These are phyloP conservation scores for Coniosporium tulheliwenetii DNA, from an alignment of 2,329 filamentous ascomycete genomes.

Conservation along the genomic window DNA sequence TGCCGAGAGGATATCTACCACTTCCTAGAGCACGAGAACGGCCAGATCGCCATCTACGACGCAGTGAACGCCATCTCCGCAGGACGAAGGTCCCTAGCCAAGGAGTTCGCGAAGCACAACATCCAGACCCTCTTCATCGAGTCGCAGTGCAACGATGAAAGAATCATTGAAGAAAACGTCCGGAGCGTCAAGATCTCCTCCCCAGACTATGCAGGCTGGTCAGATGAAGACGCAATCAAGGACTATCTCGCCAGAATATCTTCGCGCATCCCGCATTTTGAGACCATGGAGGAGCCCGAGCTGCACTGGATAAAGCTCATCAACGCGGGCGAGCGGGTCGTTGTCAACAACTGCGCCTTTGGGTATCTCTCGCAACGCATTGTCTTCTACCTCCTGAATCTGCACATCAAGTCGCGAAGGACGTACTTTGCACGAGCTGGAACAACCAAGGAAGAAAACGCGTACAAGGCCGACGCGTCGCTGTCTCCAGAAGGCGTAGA, in stretches of 20 bases:
- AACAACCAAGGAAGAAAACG: conserved; percentile 72
- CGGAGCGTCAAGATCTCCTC: conserved; percentile 96
- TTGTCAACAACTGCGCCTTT: conserved; percentile 94
- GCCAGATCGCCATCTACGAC: conserved; percentile 96
- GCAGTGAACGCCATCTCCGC: conserved; percentile 84
- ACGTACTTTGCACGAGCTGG: conserved; percentile 88
- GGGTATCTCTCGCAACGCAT: conserved; percentile 94
- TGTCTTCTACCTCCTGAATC: conserved; percentile 93
- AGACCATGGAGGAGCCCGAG: conserved; percentile 88
- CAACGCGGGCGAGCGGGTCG: conserved; percentile 82
- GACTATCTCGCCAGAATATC: conserved; percentile 84
- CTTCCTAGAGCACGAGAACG: conserved; percentile 93
- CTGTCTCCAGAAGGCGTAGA: conserved; percentile 65
- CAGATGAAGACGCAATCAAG: conserved; percentile 77
- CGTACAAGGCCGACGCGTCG: conserved; percentile 79
- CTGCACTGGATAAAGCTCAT: conserved; percentile 99
- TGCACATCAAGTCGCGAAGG: conserved; percentile 88
- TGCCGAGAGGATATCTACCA: conserved; percentile 94
- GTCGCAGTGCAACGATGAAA: conserved; percentile 83
- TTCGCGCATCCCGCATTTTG: conserved; percentile 85
- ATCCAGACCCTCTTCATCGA: conserved; percentile 95
- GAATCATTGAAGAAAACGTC: conserved; percentile 91
- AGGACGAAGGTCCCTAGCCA: conserved; percentile 70
- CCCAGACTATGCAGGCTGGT: conserved; percentile 90
- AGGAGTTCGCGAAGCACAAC: conserved; percentile 95